phyloP scores from a whole-genome alignment of 148 eudicot genomes.

The Talinum fruticosum region DNA sequence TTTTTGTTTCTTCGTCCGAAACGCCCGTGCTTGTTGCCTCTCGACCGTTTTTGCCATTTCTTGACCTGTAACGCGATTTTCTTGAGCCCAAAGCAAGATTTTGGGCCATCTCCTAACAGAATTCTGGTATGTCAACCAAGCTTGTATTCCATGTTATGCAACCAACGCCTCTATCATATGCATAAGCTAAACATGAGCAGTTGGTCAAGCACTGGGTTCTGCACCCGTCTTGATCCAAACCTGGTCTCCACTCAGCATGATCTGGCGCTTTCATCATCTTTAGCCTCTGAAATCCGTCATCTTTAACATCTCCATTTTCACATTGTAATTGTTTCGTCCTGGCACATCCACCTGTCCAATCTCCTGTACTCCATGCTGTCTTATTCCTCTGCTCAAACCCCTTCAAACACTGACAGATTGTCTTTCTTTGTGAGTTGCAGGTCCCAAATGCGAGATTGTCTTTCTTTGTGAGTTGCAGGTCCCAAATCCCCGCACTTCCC shows the following conservation, averaged over 20 bases:
- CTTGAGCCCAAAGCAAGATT: no score
- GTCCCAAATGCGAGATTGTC: conserved; percentile 25
- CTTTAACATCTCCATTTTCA: conserved; percentile 11
- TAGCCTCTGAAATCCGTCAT: conserved; percentile 42
- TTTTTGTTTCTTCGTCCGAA: no score
- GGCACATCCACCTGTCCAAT: conserved; percentile 51
- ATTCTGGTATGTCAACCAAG: conserved; percentile 37
- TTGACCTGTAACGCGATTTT: no score
- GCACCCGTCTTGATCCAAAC: conserved; percentile 31
- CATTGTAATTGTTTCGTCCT: conserved; percentile 27
- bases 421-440: conserved; percentile 27
- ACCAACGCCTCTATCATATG: conserved; percentile 28
- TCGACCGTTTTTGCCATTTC: no score
- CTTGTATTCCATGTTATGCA: conserved; percentile 43
- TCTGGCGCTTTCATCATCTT: conserved; percentile 44
- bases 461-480: conserved; percentile 27
- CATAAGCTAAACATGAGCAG: conserved; percentile 51
- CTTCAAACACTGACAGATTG: conserved; percentile 40
- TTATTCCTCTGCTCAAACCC: conserved; percentile 39
- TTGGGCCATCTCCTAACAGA: no score
- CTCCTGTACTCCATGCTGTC: conserved; percentile 38
- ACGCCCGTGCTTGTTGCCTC: no score
- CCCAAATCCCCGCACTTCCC: conserved; percentile 45
- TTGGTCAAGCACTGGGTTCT: conserved; percentile 32
- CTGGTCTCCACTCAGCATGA: conserved; percentile 20